Conservation (phyloP, 2,329 filamentous ascomycete genomes). For the Lasiodiplodia gonubiensis region DNA sequence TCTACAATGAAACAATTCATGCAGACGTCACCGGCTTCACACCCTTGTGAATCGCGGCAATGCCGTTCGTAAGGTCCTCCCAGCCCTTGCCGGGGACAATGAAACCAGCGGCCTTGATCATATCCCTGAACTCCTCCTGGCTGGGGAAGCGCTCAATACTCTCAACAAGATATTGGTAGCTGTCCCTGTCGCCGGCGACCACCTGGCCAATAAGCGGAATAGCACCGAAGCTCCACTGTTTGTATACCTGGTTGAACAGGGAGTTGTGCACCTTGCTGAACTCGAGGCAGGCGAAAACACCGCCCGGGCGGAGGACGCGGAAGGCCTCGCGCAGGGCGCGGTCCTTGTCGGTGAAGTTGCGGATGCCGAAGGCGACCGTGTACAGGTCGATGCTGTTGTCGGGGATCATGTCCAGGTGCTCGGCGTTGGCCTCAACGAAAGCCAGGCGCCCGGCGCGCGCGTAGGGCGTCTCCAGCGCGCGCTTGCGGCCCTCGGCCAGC, state of each 20-base stretch:
- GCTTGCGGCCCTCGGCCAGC: constrained; percentile 85
- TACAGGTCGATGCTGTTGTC: constrained; percentile 85
- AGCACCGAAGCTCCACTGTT: constrained; percentile 92
- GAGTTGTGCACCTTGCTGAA: constrained; percentile 85
- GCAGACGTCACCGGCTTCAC: constrained; percentile 69
- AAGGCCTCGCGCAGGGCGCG: constrained; percentile 81
- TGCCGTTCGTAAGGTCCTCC: constrained; percentile 88
- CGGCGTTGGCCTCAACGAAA: constrained; percentile 91
- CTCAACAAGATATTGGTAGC: constrained; percentile 98
- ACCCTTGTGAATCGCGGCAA: constrained; percentile 95
- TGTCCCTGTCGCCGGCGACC: constrained; percentile 90
- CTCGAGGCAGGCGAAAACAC: constrained; percentile 94
- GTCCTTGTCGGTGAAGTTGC: constrained; percentile 94
- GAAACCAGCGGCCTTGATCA: constrained; percentile 87
- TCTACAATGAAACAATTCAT: not conserved
- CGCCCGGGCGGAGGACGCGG: constrained; percentile 89
- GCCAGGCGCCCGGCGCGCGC: constrained; percentile 59
- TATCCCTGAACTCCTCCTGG: constrained; percentile 80
- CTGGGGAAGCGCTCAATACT: constrained; percentile 93
- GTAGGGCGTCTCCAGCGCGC: constrained; percentile 69
- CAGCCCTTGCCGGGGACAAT: constrained; percentile 73
- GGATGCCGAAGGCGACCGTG: constrained; percentile 95
- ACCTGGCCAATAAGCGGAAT: constrained; percentile 96
- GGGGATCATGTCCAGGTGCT: constrained; percentile 70
- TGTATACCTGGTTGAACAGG: constrained; percentile 84